A percentile compares a stretch with the other conserved stretches of the same genome.
Evolutionary conservation across 495 filamentous ascomycete species (phyloP).

Genomic region (Chaetomium cochliodes): DNA sequence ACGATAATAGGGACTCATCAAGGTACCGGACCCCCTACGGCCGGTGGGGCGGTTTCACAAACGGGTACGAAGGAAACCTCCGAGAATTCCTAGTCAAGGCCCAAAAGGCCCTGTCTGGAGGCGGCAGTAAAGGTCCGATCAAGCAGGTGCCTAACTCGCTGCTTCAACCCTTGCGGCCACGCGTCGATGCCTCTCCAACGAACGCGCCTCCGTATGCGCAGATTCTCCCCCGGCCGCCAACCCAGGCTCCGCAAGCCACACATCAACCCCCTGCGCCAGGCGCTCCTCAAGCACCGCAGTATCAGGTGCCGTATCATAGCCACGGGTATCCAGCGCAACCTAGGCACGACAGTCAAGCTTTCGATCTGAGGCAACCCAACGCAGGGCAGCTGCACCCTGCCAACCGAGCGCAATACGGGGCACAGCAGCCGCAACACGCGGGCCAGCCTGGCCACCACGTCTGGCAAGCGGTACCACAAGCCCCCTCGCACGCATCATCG

Average conservation of each 20-base stretch:
- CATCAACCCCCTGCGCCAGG: neutral
- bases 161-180: conserved; percentile 28
- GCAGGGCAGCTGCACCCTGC: conserved; percentile 45
- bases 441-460: conserved; percentile 24
- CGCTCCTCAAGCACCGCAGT: conserved; percentile 13
- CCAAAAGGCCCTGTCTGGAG: conserved; percentile 40
- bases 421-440: conserved; percentile 33
- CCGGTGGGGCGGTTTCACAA: conserved; percentile 52
- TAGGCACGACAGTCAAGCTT: conserved; percentile 13
- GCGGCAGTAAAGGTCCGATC: conserved; percentile 16
- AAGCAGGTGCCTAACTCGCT: conserved; percentile 27
- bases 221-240: conserved; percentile 20
- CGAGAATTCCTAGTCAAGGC: conserved; percentile 47
- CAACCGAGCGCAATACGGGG: conserved; percentile 45
- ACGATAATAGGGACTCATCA: conserved; percentile 40
- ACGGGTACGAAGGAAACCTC: conserved; percentile 55
- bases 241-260: conserved; percentile 6
- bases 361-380: conserved; percentile 22
- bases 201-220: conserved; percentile 26
- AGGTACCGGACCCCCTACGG: conserved; percentile 54
- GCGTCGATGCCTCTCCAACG: conserved; percentile 12
- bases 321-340: conserved; percentile 18
- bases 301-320: conserved; percentile 15
- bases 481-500: neutral
- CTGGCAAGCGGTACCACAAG: conserved; percentile 20